Percentiles rank a stretch among this genome's conserved stretches.
Evolutionary conservation across 768 basidiomycete species (phyloP).

Genomic region (Pleurotus citrinopileatus): DNA sequence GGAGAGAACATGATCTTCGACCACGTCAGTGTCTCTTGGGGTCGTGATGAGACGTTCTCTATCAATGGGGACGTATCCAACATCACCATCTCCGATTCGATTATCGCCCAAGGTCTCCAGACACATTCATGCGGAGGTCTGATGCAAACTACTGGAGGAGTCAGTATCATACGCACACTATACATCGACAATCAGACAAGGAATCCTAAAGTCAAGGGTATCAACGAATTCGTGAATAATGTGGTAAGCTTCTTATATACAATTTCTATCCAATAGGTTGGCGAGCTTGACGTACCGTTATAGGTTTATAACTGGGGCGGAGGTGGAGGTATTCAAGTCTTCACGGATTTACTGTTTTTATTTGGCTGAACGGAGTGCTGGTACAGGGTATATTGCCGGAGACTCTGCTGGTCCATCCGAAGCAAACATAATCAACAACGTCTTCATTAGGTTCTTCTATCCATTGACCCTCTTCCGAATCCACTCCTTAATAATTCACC

Average conservation of each 20-base stretch:
- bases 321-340: constrained; percentile 19
- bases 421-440: constrained; percentile 32
- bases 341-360: too few relatives aligned
- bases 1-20: constrained; percentile 35
- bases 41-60: constrained; percentile 32
- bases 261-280: not conserved
- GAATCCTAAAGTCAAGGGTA: constrained; percentile 35
- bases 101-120: constrained; percentile 33
- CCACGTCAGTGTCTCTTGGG: constrained; percentile 33
- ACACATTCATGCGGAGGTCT: constrained; percentile 34
- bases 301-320: constrained; percentile 33
- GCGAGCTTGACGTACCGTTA: not conserved
- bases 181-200: constrained; percentile 35
- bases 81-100: constrained; percentile 32
- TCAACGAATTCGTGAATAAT: constrained; percentile 34
- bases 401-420: constrained; percentile 30
- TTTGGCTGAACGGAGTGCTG: too few relatives aligned
- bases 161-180: constrained; percentile 32
- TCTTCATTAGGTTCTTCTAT: constrained; percentile 27
- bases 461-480: not conserved
- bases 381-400: constrained; percentile 29
- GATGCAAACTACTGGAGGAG: constrained; percentile 32
- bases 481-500: not conserved
- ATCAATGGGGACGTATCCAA: constrained; percentile 36
- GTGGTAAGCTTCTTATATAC: constrained; percentile 19